Conservation (phyloP, 225 moss, liverwort and hornwort species). For the Pseudoscleropodium purum region DNA sequence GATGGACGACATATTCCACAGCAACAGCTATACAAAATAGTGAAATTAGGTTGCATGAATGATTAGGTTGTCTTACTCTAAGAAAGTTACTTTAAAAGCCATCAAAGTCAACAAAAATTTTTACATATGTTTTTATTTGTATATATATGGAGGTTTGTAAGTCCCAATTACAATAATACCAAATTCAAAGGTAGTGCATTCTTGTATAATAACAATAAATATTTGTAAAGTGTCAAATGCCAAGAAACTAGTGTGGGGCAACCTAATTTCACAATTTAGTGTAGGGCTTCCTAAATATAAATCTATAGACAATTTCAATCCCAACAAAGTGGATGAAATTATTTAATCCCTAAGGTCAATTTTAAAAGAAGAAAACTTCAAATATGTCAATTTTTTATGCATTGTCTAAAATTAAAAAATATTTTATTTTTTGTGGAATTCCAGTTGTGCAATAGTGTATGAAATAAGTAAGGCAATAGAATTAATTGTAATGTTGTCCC, state of each 20-base stretch:
- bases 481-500: rapidly evolving
- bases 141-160: rapidly evolving
- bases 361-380: rapidly evolving
- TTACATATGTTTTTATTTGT: rapidly evolving
- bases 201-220: rapidly evolving
- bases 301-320: rapidly evolving
- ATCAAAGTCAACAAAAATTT: neutral
- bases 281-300: rapidly evolving
- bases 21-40: neutral
- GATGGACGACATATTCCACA: neutral
- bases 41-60: neutral
- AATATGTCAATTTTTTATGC: neutral
- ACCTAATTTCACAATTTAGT: neutral
- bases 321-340: neutral
- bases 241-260: neutral
- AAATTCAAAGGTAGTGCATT: neutral
- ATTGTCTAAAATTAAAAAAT: neutral
- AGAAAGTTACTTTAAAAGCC: neutral
- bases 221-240: neutral
- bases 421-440: neutral
- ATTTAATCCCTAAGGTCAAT: rapidly evolving
- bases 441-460: neutral
- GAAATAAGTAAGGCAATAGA: neutral
- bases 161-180: neutral
- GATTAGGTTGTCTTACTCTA: neutral